These are phyloP conservation scores for Colletotrichum acutatum DNA, from an alignment of 2,329 filamentous ascomycete species.

Conservation along the genomic window DNA sequence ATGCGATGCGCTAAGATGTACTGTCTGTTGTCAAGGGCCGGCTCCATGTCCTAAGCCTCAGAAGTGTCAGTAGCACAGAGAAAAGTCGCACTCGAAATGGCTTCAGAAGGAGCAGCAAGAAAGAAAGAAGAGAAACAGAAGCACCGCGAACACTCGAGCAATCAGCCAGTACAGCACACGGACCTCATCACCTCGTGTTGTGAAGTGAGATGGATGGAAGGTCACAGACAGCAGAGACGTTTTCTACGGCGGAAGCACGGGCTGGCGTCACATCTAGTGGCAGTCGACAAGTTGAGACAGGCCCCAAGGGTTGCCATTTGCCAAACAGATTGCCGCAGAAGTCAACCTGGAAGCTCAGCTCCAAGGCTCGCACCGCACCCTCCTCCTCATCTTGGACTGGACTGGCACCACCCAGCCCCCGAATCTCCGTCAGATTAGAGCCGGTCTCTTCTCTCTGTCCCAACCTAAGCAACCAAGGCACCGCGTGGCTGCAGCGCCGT, in stretches of 20 bases:
- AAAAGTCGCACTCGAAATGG: conserved; percentile 11
- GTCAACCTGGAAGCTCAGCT: background rate
- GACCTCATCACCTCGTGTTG: conserved; percentile 26
- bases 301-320: conserved; percentile 19
- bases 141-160: background rate
- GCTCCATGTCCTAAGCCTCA: conserved; percentile 1
- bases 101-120: background rate
- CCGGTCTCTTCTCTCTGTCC: background rate
- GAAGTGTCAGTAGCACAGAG: background rate
- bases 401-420: background rate
- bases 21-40: conserved; percentile 21
- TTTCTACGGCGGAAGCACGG: conserved; percentile 31
- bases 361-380: conserved; percentile 14
- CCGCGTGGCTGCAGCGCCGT: conserved; percentile 31
- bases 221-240: conserved; percentile 21
- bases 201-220: conserved; percentile 15
- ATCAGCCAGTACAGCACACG: conserved; percentile 8
- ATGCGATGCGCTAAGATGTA: conserved; percentile 7
- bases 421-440: conserved; percentile 14
- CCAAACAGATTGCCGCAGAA: background rate
- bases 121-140: background rate
- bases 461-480: background rate
- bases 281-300: conserved; percentile 16
- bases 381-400: background rate
- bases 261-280: conserved; percentile 31